Conservation (phyloP, 1,284 basidiomycete genomes). For the Cutaneotrichosporon curvatum region DNA sequence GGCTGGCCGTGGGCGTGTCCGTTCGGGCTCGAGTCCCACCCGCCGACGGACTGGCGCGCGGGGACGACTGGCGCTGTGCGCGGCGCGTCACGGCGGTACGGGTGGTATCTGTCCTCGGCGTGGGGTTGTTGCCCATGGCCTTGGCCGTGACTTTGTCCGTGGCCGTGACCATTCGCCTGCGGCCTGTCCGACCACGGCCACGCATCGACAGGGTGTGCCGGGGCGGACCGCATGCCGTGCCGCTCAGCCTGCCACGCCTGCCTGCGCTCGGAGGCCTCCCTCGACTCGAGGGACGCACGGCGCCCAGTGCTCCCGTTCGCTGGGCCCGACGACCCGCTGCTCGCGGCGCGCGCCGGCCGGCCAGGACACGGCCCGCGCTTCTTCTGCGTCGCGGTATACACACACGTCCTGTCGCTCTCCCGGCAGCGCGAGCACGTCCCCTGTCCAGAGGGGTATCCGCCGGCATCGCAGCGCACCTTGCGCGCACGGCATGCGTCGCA, state of each 20-base stretch:
- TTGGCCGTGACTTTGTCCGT: no score
- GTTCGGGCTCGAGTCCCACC: not conserved
- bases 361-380: slow-evolving; percentile 42
- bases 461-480: slow-evolving; percentile 43
- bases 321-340: no score
- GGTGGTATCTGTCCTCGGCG: not conserved
- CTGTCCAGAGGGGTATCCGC: slow-evolving; percentile 24
- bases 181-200: slow-evolving; percentile 5
- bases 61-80: not conserved
- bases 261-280: no score
- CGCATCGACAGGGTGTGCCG: not conserved
- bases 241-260: not conserved
- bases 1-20: no score
- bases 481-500: slow-evolving; percentile 41
- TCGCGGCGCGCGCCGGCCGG: not conserved
- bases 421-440: slow-evolving; percentile 31
- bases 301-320: not conserved
- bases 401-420: slow-evolving; percentile 34
- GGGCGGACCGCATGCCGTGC: slow-evolving; percentile 1
- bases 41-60: not conserved
- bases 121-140: not conserved
- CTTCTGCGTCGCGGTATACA: slow-evolving; percentile 40
- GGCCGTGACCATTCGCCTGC: no score
- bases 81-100: not conserved
- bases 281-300: not conserved